Evolutionary conservation across 2,329 filamentous ascomycete genomes (phyloP).

Genomic region (Botrytis sinoallii): DNA sequence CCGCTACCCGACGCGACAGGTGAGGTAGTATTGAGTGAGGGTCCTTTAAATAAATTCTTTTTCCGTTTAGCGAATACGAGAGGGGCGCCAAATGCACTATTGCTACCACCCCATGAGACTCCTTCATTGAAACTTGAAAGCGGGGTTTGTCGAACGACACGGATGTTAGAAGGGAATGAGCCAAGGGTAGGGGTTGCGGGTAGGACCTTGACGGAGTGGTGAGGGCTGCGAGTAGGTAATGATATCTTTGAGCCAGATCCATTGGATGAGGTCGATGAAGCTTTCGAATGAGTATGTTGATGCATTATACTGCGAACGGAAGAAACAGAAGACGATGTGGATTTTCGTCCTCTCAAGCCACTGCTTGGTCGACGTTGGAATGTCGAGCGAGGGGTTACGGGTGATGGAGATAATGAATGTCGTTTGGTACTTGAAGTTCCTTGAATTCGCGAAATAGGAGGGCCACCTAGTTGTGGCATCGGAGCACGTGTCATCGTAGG

Average conservation of each 20-base stretch:
- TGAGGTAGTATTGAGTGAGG: conserved; percentile 52
- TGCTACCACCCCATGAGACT: conserved; percentile 48
- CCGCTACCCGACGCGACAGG: conserved; percentile 30
- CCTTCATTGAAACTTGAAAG: conserved; percentile 56
- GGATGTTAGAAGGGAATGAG: conserved; percentile 80
- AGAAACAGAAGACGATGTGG: conserved; percentile 91
- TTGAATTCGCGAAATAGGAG: conserved; percentile 38
- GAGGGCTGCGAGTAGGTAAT: conserved; percentile 68
- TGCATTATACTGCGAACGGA: conserved; percentile 89
- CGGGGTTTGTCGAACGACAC: conserved; percentile 66
- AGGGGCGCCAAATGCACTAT: conserved; percentile 51
- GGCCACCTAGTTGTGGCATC: conserved; percentile 36
- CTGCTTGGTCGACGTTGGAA: conserved; percentile 73
- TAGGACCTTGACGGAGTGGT: conserved; percentile 91
- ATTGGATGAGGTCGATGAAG: conserved; percentile 85
- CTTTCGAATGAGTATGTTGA: conserved; percentile 86
- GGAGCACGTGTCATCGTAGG: conserved; percentile 39
- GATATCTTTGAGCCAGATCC: conserved; percentile 69
- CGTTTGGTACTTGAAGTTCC: conserved; percentile 57
- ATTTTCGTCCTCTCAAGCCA: conserved; percentile 86
- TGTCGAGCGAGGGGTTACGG: conserved; percentile 82
- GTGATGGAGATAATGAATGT: conserved; percentile 80
- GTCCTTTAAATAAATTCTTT: conserved; percentile 78
- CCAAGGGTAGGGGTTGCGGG: conserved; percentile 77
- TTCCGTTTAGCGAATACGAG: conserved; percentile 80